Evolutionary conservation across 2,329 filamentous ascomycete species (phyloP), one percentile per base, ranked within the genome.

Genomic region (Colletotrichum echinochloae): DNA sequence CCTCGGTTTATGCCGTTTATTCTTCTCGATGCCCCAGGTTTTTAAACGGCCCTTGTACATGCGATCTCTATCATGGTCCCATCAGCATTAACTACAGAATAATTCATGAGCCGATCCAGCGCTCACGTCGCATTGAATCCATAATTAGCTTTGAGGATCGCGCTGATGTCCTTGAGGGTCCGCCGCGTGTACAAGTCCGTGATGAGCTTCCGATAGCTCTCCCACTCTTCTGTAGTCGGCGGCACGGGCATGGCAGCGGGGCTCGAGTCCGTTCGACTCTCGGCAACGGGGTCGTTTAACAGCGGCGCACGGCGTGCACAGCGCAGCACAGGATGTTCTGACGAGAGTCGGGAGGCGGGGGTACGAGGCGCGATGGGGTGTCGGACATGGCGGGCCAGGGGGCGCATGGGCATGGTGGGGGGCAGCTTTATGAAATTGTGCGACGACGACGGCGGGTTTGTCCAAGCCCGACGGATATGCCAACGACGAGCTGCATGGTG

Each of bases 11-110:
- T 56, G 65, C 23, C 46, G 46, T 26, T 66, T 71, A 23, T 71
- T 71, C 54, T 71, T 71, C 49, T 55, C 65, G 49, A 71, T 52
- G 4, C 69, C 69, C 69, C 69, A 71, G 1, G 46, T 23, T 39
- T 61, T 68, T 23, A 71, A 70, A 28, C 69, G 49, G 14, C 54
- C 55, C 48, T 71, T 71, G 55, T 65, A 71, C 69, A 71, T 71
- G 7, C 69, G 69, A n/a, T 69, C 65, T 20, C 69, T 71, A 44
- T 2, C 7, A n/a, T n/a, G n/a, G 3, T n/a, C 18, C 26, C 6
- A 35, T 64, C 51, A 68, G 65, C n/a, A n/a, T 54, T 18, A 33
- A 12, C 23, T 20, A 20, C 23, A 8, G n/a, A n/a, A 11, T 18
- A 11, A 26, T 23, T 4, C n/a, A 23, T 2, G 20, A 20, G 20